Base-by-base conservation (phyloP, 192 early-diverging fungal species). In the Coemansia sp. region DNA sequence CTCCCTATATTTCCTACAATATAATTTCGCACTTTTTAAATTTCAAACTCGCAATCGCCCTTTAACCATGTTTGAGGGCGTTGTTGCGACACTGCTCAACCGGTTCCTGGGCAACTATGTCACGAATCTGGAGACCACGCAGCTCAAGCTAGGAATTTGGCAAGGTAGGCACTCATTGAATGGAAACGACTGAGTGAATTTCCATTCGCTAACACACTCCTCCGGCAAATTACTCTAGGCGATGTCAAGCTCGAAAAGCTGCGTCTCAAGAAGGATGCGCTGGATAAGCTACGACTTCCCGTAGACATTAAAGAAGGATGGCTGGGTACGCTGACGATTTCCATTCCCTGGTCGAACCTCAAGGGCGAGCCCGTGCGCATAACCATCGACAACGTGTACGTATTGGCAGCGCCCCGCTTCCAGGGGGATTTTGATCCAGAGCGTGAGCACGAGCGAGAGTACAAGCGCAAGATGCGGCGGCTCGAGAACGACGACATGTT, bases 331-430 rank as follows among this genome's bases (percentile, higher is more conserved):
- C 87, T 98, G 25, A 94, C 90, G 0, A 79, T 98, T 6, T 91
- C 85, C n/a, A 97, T 99, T 58, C 96, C 97, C 8, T 99, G 97
- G 97, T 90, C 87, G 3, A 96, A 99, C 78, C 82, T 99, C 59
- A 97, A 94, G 70, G 92, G 90, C 76, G 91, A 94, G 76, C 95
- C 97, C 0, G 93, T 98, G 36, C 89, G 91, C 58, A 86, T 96
- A 61, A 80, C 86, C 45, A 90, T 99, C 67, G 91, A 94, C 67
- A 86, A 97, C 64, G 90, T 96, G 12, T 96, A 89, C 72, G 70
- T 98, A 0, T 75, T 98, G 11, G 96, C 95, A 23, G 87, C 86
- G 25, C 97, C 95, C 12, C 89, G 90, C 38, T 89, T 90, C 48
- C 79, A 86, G 36, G 87, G 89, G 43, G 85, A 95, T 82, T 92